Conservation (phyloP, 2,329 filamentous ascomycete genomes). For the Dactylellina leptospora region DNA sequence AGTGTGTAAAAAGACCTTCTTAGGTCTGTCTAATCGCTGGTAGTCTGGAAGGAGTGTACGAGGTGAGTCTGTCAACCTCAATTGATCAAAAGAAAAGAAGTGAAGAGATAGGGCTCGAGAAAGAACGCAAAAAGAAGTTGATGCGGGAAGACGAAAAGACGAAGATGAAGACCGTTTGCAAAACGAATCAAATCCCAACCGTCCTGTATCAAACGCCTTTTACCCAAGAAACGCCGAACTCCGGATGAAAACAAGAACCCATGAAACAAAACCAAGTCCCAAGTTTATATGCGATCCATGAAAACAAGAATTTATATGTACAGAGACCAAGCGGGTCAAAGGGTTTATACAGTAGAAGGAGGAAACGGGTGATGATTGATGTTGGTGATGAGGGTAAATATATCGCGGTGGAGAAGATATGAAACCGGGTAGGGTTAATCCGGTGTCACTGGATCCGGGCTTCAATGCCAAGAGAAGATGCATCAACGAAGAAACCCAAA, state of each 20-base stretch:
- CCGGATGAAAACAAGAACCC: slow-evolving; percentile 14
- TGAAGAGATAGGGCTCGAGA: neutral
- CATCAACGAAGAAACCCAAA: slow-evolving; percentile 18
- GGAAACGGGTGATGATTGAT: slow-evolving; percentile 2
- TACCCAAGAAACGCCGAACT: slow-evolving; percentile 35
- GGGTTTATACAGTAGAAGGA: slow-evolving; percentile 29
- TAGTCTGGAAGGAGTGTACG: slow-evolving; percentile 24
- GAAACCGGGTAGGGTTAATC: slow-evolving; percentile 40
- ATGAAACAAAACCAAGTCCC: slow-evolving; percentile 16
- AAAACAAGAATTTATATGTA: slow-evolving; percentile 39
- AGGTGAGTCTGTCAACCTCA: slow-evolving; percentile 36
- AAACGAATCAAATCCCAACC: slow-evolving; percentile 14
- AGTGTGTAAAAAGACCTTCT: neutral
- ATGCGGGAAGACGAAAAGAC: too few species aligned
- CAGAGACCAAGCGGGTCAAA: slow-evolving; percentile 22
- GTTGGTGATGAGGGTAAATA: slow-evolving; percentile 16
- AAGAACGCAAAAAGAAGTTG: slow-evolving; percentile 12
- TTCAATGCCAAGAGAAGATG: neutral
- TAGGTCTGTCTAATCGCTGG: too few species aligned
- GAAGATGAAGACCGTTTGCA: slow-evolving; percentile 19
- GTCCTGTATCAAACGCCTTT: slow-evolving; percentile 34
- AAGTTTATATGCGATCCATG: neutral
- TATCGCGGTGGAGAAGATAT: slow-evolving; percentile 28
- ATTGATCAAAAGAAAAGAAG: neutral
- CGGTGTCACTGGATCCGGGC: slow-evolving; percentile 31